Conservation (phyloP, 192 early-diverging fungal species). For the Anaeromyces robustus region DNA sequence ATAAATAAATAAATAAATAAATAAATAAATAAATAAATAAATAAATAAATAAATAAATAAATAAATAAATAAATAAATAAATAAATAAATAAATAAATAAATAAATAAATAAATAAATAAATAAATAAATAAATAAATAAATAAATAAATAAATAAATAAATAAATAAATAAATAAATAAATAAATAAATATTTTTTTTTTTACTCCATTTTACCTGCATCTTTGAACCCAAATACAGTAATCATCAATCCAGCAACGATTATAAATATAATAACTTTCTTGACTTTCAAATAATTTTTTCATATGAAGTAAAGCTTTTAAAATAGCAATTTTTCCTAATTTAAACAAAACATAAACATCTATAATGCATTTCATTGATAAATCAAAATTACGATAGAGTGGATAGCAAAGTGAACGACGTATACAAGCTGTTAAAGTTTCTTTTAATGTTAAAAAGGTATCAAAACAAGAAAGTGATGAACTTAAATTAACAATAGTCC, state of each 20-base stretch:
- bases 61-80: no score
- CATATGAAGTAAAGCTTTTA: conserved; percentile 63
- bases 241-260: conserved; percentile 79
- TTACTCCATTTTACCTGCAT: conserved; percentile 39
- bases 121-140: neutral
- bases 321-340: conserved; percentile 61
- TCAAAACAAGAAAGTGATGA: conserved; percentile 66
- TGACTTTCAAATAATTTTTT: conserved; percentile 70
- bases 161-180: neutral
- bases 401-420: conserved; percentile 80
- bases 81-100: neutral
- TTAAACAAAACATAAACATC: conserved; percentile 72
- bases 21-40: neutral
- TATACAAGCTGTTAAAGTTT: conserved; percentile 41
- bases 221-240: conserved; percentile 92
- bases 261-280: conserved; percentile 75
- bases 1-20: neutral
- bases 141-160: neutral
- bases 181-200: no score
- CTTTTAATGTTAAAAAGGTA: conserved; percentile 44
- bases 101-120: neutral
- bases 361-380: conserved; percentile 53
- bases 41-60: neutral
- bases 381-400: conserved; percentile 60
- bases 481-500: conserved; percentile 77